Base-by-base conservation (phyloP, 1,284 basidiomycete species). In the Heliocybe sulcata region DNA sequence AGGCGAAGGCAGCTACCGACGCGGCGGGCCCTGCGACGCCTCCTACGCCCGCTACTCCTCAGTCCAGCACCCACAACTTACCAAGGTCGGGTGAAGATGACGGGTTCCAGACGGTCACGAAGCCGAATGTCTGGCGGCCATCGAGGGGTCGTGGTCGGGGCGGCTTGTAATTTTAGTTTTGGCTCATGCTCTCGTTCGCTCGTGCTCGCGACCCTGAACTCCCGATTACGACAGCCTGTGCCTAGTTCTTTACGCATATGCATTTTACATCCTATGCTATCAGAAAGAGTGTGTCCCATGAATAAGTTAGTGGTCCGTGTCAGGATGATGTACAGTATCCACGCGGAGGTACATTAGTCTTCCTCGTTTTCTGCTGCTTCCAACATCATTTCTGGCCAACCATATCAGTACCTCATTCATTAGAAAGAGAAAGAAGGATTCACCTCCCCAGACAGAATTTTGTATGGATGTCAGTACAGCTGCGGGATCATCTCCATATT, bases 401-500 rank as follows among this genome's bases (percentile, higher is more conserved):
- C 2, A 26, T 3, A n/a, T 54, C 23, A 55, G 42, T 51, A 29
- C 12, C 11, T 14, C 14, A 14, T n/a, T n/a, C n/a, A 26, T 31
- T 45, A 3, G 48, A 16, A n/a, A 33, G 25, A 3, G 1, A 1
- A 20, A n/a, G 20, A 48, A 42, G n/a, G 9, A 67, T 80, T 66
- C 61, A 84, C 84, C 83, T 65, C 82, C 82, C 85, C 85, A 88
- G 56, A 81, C 74, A 8, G 85, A 87, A 58, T 75, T 80, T 61
- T 85, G 77, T 72, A 87, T 80, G 1, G 83, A 77, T 16, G 76
- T 73, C 29, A 85, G 64, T 26, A 85, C 73, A 57, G 79, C 70
- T 54, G 80, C 72, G 9, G 76, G 75, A 62, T 82, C 78, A 23
- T 82, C 77, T 9, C 79, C 2, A n/a, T 59, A 59, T 2, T 67